Evolutionary conservation across 202 grass and related monocot species (phyloP).

Genomic region (Brachypodium distachyon): DNA sequence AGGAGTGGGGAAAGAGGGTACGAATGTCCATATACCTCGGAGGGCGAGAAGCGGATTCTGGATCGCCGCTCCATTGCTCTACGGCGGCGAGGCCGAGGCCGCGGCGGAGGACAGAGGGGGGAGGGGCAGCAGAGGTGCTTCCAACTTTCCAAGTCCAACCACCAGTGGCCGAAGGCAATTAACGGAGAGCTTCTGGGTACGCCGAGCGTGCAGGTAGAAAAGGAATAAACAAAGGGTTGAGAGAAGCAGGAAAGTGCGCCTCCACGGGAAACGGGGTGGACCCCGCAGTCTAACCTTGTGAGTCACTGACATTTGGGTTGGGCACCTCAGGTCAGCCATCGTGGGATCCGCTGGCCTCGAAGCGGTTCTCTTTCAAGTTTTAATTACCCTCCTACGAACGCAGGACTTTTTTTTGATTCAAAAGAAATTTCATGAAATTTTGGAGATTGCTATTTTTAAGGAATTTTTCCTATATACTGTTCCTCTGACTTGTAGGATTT

Average conservation of each 20-base stretch:
- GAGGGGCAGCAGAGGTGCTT: neutral
- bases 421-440: no score
- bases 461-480: no score
- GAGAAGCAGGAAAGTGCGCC: neutral
- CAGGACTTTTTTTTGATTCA: no score
- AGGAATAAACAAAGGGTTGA: neutral
- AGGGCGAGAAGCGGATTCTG: constrained; percentile 13
- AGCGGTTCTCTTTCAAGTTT: no score
- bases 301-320: no score
- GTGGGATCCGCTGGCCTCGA: no score
- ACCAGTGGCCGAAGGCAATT: neutral
- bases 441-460: no score
- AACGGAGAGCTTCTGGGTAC: neutral
- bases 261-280: neutral
- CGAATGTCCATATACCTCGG: constrained; percentile 27
- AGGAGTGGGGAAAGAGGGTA: neutral
- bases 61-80: constrained; percentile 37
- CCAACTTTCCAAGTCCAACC: neutral
- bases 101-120: neutral
- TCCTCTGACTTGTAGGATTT: no score
- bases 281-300: neutral
- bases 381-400: no score
- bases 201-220: neutral
- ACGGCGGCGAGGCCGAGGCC: neutral
- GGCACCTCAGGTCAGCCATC: no score